These are phyloP conservation scores for Tarenaya hassleriana DNA, from an alignment of 345 rosid species.

Conservation along the genomic window DNA sequence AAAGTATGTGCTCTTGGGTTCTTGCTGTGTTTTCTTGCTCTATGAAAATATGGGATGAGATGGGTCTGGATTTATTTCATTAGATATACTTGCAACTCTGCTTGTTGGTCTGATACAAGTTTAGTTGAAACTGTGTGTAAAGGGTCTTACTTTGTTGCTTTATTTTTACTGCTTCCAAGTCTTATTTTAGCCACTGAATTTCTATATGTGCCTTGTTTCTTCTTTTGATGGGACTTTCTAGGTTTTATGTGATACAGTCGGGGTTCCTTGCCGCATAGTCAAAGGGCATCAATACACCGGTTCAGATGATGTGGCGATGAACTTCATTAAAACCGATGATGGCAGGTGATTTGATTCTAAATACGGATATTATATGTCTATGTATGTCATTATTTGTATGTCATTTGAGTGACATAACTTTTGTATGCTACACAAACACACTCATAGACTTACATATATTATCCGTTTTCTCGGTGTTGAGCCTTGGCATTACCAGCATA, in stretches of 20 bases:
- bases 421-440: not conserved
- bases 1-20: constrained; percentile 45
- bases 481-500: not conserved
- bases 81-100: constrained; percentile 8
- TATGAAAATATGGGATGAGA: constrained; percentile 9
- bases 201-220: constrained; percentile 17
- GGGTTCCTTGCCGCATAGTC: constrained; percentile 86
- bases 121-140: constrained; percentile 9
- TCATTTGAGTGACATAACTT: not conserved
- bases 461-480: not conserved
- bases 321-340: constrained; percentile 78
- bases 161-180: constrained; percentile 10
- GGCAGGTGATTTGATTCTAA: constrained; percentile 54
- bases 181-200: constrained; percentile 18
- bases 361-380: not conserved
- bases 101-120: constrained; percentile 12
- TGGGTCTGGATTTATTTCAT: not conserved
- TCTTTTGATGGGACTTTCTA: constrained; percentile 32
- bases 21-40: constrained; percentile 3
- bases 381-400: not conserved
- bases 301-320: constrained; percentile 83
- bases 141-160: constrained; percentile 12
- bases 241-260: constrained; percentile 86
- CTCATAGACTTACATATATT: constrained; percentile 4
- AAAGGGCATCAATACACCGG: constrained; percentile 88